Conservation (phyloP, 129 eudicot genomes). For the Heracleum sosnowskyi region DNA sequence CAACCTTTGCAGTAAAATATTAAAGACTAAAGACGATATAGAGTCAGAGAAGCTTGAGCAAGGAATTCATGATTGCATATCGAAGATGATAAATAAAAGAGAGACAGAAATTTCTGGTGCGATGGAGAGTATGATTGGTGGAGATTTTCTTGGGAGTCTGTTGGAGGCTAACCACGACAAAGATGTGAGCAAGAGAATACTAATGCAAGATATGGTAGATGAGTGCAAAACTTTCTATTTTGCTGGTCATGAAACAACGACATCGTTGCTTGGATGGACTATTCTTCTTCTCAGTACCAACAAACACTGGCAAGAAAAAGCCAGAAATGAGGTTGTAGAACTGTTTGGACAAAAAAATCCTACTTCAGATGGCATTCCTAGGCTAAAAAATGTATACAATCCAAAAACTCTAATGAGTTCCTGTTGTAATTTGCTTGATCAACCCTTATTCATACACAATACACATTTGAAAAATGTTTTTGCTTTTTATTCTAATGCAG, state of each 20-base stretch:
- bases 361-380: constrained; percentile 49
- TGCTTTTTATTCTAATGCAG: constrained; percentile 19
- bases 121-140: neutral
- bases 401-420: neutral
- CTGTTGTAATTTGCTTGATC: neutral
- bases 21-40: constrained; percentile 34
- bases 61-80: constrained; percentile 46
- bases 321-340: constrained; percentile 43
- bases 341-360: constrained; percentile 36
- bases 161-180: constrained; percentile 27
- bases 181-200: constrained; percentile 23
- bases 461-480: neutral
- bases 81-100: constrained; percentile 35
- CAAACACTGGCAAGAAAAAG: constrained; percentile 68
- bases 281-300: constrained; percentile 48
- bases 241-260: constrained; percentile 73
- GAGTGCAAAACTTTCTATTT: constrained; percentile 77
- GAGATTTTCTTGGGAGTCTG: constrained; percentile 51
- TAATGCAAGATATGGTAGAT: constrained; percentile 51
- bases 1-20: constrained; percentile 20
- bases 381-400: constrained; percentile 40
- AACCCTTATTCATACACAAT: neutral
- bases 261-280: constrained; percentile 65
- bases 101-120: constrained; percentile 8
- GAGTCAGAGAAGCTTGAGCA: constrained; percentile 62